A percentile compares a stretch with the other conserved stretches of the same genome.
These are phyloP conservation scores for Phytophthora gonapodyides DNA, from an alignment of 352 stramenopile species.

Conservation along the genomic window DNA sequence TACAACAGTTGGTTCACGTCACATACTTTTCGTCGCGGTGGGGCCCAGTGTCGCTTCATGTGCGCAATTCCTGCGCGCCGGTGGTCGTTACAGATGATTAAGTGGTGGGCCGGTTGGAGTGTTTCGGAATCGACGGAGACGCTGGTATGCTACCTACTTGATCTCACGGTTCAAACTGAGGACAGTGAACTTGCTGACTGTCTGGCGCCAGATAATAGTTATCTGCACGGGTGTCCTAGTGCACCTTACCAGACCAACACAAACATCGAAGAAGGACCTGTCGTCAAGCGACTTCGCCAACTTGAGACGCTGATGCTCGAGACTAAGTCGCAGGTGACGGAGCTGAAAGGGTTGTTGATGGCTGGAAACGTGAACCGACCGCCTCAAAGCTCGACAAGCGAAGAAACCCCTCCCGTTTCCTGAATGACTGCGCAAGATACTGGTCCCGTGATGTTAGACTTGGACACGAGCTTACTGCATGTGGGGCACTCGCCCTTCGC, in stretches of 20 bases:
- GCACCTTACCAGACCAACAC: conserved; percentile 1
- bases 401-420: not conserved
- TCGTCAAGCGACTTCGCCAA: conserved; percentile 4
- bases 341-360: not conserved
- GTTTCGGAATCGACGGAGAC: conserved; percentile 20
- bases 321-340: not conserved
- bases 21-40: conserved; percentile 8
- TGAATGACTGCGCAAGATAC: not conserved
- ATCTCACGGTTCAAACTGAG: conserved; percentile 6
- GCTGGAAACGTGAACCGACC: not conserved
- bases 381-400: not conserved
- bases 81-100: conserved; percentile 23
- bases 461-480: too few relatives aligned
- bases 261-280: conserved; percentile 10
- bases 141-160: conserved; percentile 19
- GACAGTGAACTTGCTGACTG: conserved; percentile 16
- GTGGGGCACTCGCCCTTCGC: too few relatives aligned
- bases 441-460: not conserved
- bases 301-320: conserved; percentile 17
- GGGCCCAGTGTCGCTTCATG: conserved; percentile 17
- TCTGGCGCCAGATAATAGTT: conserved; percentile 12
- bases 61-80: conserved; percentile 9
- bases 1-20: conserved; percentile 19
- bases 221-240: conserved; percentile 19
- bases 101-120: conserved; percentile 18